These are phyloP conservation scores for Medicago ruthenica DNA, from an alignment of 306 rosid genomes.

Conservation along the genomic window DNA sequence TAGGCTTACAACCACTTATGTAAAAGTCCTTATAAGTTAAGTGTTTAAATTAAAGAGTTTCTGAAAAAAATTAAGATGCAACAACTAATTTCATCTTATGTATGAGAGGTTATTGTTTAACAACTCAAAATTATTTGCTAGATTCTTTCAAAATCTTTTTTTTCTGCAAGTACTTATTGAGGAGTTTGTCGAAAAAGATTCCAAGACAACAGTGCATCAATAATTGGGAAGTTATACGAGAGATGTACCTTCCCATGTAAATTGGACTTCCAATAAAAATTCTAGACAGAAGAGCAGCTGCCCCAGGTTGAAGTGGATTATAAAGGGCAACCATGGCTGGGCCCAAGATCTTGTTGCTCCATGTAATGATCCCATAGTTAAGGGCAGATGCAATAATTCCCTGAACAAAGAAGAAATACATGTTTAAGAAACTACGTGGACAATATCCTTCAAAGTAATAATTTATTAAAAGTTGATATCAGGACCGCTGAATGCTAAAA, in stretches of 20 bases:
- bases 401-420: constrained; percentile 52
- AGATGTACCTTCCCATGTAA: constrained; percentile 88
- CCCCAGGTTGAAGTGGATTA: constrained; percentile 96
- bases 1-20: neutral
- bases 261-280: constrained; percentile 93
- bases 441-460: constrained; percentile 29
- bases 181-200: neutral
- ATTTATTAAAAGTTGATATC: neutral
- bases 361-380: constrained; percentile 88
- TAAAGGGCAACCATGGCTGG: constrained; percentile 97
- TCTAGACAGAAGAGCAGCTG: constrained; percentile 80
- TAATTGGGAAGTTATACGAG: constrained; percentile 36
- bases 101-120: neutral
- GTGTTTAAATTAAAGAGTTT: neutral
- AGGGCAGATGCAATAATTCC: constrained; percentile 92
- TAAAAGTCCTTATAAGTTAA: neutral
- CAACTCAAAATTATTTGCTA: neutral
- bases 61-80: neutral
- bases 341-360: constrained; percentile 96
- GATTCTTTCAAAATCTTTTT: neutral
- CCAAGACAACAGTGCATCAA: constrained; percentile 4
- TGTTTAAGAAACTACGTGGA: constrained; percentile 18
- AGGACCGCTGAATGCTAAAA: constrained; percentile 27
- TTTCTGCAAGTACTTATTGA: neutral
- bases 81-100: too few species aligned